Conservation (phyloP, 176 grass and related monocot species). For the Pontederia paniculata region DNA sequence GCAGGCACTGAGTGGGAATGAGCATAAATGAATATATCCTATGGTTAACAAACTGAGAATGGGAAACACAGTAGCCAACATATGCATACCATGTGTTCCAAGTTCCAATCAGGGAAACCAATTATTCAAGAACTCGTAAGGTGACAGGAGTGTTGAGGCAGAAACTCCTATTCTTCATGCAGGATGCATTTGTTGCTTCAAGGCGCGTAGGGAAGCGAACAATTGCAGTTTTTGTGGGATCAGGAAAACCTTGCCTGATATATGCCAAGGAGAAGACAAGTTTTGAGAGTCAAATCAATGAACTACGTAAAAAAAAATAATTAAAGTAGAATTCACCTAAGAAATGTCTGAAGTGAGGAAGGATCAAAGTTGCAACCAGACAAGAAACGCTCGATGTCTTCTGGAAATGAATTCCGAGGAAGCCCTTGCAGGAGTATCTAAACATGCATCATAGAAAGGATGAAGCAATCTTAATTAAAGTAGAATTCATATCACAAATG, state of each 20-base stretch:
- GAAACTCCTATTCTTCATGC: conserved; percentile 65
- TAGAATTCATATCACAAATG: not conserved
- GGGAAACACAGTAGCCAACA: too few species aligned
- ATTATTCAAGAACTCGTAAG: conserved; percentile 64
- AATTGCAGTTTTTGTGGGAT: conserved; percentile 44
- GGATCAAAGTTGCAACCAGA: conserved; percentile 56
- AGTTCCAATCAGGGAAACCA: not conserved
- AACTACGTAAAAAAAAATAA: conserved; percentile 15
- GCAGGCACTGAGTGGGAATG: too few species aligned
- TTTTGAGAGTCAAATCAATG: not conserved
- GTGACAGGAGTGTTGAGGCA: conserved; percentile 60
- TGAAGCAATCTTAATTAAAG: not conserved
- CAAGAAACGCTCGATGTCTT: conserved; percentile 83
- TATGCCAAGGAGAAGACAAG: conserved; percentile 8
- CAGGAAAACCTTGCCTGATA: conserved; percentile 41
- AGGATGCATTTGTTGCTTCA: conserved; percentile 55
- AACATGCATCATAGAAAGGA: conserved; percentile 1
- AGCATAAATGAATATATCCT: too few species aligned
- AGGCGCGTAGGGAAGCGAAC: conserved; percentile 47
- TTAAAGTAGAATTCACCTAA: conserved; percentile 24
- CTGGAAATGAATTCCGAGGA: conserved; percentile 38
- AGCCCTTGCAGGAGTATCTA: conserved; percentile 84
- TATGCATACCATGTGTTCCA: not conserved
- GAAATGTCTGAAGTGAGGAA: conserved; percentile 43
- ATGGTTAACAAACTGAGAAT: too few species aligned